Base-by-base conservation (phyloP, 768 basidiomycete species). In the Mycena haematopus region DNA sequence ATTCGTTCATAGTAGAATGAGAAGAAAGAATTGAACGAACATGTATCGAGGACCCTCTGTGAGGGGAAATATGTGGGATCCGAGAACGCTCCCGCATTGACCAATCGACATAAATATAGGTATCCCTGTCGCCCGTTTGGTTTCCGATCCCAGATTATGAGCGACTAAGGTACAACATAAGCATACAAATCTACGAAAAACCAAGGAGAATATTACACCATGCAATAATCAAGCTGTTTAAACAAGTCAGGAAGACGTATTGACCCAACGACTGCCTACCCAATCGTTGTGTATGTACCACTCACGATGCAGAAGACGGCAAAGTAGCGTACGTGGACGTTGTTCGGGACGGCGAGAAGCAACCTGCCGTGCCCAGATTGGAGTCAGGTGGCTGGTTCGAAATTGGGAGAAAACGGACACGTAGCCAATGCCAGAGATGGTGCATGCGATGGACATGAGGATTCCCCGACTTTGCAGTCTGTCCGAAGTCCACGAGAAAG, bases 71-170 rank as follows among this genome's bases (percentile, higher is more conserved):
- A 92, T 76, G 61, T 91, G 89, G 0, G 89, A 82, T n/a, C 89
- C 90, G n/a, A 90, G 78, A 50, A 91, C 75, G 63, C 89, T 89
- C 14, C 90, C 91, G 53, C 89, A 86, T 70, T 92, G 91, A 0
- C 91, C 91, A 38, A 92, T 90, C 13, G 88, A 83, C 86, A 91
- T 91, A 70, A 91, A 91, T 75, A 90, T 82, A 10, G 89, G 89
- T 33, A 91, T 88, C 0, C 90, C 90, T 0, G 89, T 85, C 0
- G 91, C 90, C 58, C 84, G 86, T 74, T 92, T 91, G 0, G 87
- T 86, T 68, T 92, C 91, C 0, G 90, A 91, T 3, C 89, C 90
- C 8, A 91, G 80, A 67, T 91, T 92, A 68, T 91, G 89, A 4
- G 88, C 84, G 66, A 82, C 87, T 91, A 58, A n/a, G 42, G 51